Percentiles rank a stretch among this genome's conserved stretches.
phyloP scores from a whole-genome alignment of 2,329 filamentous ascomycete species.

The Fusarium secorum region DNA sequence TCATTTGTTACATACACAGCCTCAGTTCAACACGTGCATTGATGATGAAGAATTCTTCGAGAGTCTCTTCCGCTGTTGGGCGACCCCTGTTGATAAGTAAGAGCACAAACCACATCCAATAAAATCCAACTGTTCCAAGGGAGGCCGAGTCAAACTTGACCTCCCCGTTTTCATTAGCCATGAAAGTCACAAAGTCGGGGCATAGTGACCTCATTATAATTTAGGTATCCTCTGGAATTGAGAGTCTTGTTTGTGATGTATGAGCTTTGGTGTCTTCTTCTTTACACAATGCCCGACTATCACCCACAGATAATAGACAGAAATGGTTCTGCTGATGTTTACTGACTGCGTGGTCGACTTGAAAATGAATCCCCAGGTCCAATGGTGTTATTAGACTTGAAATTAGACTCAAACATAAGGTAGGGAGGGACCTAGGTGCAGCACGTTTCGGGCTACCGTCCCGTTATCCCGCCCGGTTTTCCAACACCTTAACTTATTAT shows the following conservation, averaged over 20 bases:
- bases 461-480: background rate
- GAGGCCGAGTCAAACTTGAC: constrained; percentile 7
- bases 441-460: background rate
- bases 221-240: background rate
- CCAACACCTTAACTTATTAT: background rate
- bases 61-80: background rate
- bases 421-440: background rate
- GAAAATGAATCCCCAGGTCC: background rate
- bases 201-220: background rate
- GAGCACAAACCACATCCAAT: constrained; percentile 3
- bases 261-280: background rate
- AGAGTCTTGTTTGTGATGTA: background rate
- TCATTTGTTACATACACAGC: constrained; percentile 24
- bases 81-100: background rate
- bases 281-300: background rate
- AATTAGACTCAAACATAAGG: background rate
- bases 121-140: background rate
- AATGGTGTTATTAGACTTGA: background rate
- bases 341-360: background rate
- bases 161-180: background rate
- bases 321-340: background rate
- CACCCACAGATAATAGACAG: background rate
- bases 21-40: constrained; percentile 1
- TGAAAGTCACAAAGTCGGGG: background rate
- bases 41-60: background rate